Percentiles rank a stretch among this genome's conserved stretches.
Conservation (phyloP, 2,329 filamentous ascomycete species). For the Paracorniculantispora psalliotae region DNA sequence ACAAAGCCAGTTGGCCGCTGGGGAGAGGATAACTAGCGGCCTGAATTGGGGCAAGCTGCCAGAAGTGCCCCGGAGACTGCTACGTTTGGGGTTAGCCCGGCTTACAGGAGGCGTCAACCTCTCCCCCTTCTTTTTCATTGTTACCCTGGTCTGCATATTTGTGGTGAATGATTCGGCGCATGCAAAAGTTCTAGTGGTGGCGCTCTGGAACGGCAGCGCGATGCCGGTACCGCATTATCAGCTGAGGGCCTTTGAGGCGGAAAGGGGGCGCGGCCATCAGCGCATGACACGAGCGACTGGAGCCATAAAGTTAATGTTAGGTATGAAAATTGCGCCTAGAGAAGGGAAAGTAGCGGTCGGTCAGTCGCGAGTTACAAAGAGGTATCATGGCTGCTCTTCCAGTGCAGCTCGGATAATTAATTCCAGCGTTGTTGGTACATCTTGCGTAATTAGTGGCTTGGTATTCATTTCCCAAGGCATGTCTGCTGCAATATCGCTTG, state of each 20-base stretch:
- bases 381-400: neutral
- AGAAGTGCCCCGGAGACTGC: neutral
- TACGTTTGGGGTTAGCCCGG: neutral
- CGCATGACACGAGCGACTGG: neutral
- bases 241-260: neutral
- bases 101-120: neutral
- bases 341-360: neutral
- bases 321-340: neutral
- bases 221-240: neutral
- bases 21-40: neutral
- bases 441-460: neutral
- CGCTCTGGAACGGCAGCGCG: neutral
- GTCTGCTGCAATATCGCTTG: neutral
- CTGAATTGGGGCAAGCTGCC: neutral
- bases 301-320: neutral
- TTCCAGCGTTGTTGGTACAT: neutral
- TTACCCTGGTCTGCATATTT: neutral
- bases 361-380: neutral
- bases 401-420: neutral
- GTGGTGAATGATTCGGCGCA: neutral
- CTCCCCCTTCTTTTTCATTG: neutral
- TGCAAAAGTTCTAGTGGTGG: conserved; percentile 6
- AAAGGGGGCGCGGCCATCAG: neutral
- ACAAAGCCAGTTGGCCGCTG: neutral
- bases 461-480: too few species aligned